Conservation (phyloP, 1,139 yeast genomes). For the Debaryomyces singareniensis region DNA sequence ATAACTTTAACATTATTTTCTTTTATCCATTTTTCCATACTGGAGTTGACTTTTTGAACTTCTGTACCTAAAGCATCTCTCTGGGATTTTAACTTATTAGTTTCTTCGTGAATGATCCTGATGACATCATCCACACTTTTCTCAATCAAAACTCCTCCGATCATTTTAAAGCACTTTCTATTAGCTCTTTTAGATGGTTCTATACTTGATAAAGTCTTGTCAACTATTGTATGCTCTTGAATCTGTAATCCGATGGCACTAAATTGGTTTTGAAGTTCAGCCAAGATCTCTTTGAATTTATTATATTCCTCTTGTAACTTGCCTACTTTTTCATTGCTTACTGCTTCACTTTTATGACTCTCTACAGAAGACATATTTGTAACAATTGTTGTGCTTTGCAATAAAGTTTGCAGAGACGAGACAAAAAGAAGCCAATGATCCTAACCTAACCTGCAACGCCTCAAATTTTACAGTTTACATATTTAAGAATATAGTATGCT, state of each 20-base stretch:
- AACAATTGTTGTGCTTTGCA: constrained; percentile 1
- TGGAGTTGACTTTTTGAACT: constrained; percentile 40
- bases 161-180: constrained; percentile 86
- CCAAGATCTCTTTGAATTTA: constrained; percentile 53
- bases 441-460: not conserved
- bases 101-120: constrained; percentile 61
- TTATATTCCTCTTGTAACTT: constrained; percentile 57
- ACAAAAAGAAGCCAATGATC: not conserved
- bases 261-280: constrained; percentile 51
- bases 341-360: constrained; percentile 9
- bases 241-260: constrained; percentile 40
- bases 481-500: no score
- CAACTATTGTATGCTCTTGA: constrained; percentile 38
- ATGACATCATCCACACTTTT: constrained; percentile 72
- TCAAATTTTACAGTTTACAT: no score
- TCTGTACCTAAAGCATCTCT: constrained; percentile 40
- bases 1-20: constrained; percentile 63
- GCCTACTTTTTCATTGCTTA: constrained; percentile 39
- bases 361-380: constrained; percentile 6
- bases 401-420: not conserved
- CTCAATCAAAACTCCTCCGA: constrained; percentile 89
- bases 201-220: constrained; percentile 22
- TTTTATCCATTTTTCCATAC: constrained; percentile 63
- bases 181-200: constrained; percentile 36
- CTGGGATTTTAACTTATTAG: constrained; percentile 36